Percentiles rank a stretch among this genome's conserved stretches.
Evolutionary conservation across 1,284 basidiomycete genomes (phyloP).

Genomic region (Cronartium quercuum): DNA sequence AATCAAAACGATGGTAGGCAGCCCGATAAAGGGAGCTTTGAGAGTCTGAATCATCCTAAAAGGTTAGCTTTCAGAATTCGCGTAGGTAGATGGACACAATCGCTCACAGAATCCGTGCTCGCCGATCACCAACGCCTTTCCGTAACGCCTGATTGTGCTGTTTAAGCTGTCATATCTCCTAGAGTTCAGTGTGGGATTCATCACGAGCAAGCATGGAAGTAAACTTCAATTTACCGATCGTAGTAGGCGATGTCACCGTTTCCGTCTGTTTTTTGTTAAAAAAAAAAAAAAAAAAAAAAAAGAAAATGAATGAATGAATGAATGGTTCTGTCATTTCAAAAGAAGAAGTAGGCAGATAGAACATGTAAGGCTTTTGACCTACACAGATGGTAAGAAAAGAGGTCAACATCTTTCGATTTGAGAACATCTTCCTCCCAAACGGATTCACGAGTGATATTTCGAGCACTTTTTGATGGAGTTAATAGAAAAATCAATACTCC

Average conservation of each 20-base stretch:
- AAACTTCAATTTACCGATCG: neutral
- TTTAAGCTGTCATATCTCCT: neutral
- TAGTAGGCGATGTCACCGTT: constrained; percentile 5
- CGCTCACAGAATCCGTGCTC: constrained; percentile 38
- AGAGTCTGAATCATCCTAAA: constrained; percentile 9
- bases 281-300: too few relatives aligned
- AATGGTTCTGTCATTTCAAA: too few relatives aligned
- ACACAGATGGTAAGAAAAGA: constrained; percentile 33
- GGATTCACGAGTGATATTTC: neutral
- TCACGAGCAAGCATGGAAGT: neutral
- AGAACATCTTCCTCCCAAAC: constrained; percentile 31
- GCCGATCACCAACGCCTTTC: constrained; percentile 27
- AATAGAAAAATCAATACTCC: too few relatives aligned
- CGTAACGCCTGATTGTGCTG: neutral
- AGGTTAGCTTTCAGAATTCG: neutral
- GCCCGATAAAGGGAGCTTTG: neutral
- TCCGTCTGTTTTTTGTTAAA: constrained; percentile 19
- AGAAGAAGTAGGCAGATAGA: too few relatives aligned
- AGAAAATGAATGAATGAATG: too few relatives aligned
- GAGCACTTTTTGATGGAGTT: constrained; percentile 11
- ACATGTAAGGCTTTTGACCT: too few relatives aligned
- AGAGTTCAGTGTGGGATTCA: too few relatives aligned
- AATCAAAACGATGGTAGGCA: constrained; percentile 2
- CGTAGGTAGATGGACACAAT: neutral
- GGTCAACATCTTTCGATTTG: constrained; percentile 22